Conservation (phyloP, 208 protist genomes). For the Herpetomonas muscarum region DNA sequence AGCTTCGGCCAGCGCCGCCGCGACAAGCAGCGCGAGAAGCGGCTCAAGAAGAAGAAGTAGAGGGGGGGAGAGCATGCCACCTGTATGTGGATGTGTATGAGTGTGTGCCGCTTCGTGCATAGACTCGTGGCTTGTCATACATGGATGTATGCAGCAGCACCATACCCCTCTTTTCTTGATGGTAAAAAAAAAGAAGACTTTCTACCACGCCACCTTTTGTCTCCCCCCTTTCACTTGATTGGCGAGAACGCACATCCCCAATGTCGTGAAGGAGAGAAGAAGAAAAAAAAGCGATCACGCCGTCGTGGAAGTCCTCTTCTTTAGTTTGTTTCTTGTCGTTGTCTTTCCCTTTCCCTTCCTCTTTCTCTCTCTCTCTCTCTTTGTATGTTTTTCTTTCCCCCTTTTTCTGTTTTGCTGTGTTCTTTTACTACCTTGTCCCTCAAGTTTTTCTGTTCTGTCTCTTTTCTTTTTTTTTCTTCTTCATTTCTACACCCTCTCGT, state of each 20-base stretch:
- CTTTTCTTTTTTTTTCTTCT: constrained; percentile 10
- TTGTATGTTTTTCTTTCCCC: constrained; percentile 8
- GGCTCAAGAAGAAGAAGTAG: constrained; percentile 6
- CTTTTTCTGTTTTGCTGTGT: not conserved
- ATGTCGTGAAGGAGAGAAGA: constrained; percentile 2
- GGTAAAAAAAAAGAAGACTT: constrained; percentile 4
- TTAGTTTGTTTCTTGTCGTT: no score
- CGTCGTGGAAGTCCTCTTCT: not conserved
- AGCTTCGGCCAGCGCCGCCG: constrained; percentile 73
- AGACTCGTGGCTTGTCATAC: not conserved
- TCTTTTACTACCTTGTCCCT: constrained; percentile 1
- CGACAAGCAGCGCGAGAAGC: constrained; percentile 36
- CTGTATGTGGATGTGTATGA: not conserved
- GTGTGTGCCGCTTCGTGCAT: not conserved
- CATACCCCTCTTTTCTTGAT: not conserved
- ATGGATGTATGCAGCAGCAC: not conserved
- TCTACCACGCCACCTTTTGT: no score
- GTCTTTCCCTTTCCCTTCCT: no score
- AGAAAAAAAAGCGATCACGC: constrained; percentile 4
- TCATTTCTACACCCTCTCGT: not conserved
- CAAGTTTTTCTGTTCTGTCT: constrained; percentile 5
- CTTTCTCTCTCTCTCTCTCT: not conserved
- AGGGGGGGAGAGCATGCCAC: constrained; percentile 3
- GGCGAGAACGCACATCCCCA: no score
- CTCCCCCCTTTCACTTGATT: no score